Percentiles rank a stretch among this genome's conserved stretches.
Conservation (phyloP, 2,329 filamentous ascomycete genomes). For the Aspergillus fumigatiaffinis region DNA sequence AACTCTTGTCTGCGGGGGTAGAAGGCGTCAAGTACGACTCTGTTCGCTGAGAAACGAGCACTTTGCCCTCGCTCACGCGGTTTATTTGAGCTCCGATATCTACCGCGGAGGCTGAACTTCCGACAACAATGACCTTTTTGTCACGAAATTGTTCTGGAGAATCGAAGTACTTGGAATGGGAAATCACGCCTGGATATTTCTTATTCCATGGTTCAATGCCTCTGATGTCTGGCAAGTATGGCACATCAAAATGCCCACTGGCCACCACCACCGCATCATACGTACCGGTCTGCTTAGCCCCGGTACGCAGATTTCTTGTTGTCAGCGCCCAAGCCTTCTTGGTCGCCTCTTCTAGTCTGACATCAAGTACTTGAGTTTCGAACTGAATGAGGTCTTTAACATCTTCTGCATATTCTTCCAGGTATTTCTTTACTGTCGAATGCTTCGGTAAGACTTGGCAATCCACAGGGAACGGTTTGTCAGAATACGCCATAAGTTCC, state of each 20-base stretch:
- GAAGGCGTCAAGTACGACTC: constrained; percentile 44
- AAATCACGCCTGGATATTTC: constrained; percentile 57
- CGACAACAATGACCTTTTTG: constrained; percentile 78
- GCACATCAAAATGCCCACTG: constrained; percentile 69
- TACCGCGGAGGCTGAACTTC: constrained; percentile 77
- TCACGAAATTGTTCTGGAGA: constrained; percentile 57
- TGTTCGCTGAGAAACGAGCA: constrained; percentile 61
- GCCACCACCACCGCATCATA: constrained; percentile 76
- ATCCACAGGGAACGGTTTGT: constrained; percentile 60
- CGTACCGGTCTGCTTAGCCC: constrained; percentile 37
- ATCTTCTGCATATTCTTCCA: constrained; percentile 67
- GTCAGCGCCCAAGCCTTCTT: constrained; percentile 58
- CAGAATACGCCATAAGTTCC: constrained; percentile 74
- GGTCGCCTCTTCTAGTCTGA: constrained; percentile 42
- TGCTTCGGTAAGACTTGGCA: constrained; percentile 72
- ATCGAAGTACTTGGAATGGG: constrained; percentile 78
- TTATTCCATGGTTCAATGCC: constrained; percentile 59
- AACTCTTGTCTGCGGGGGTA: constrained; percentile 51
- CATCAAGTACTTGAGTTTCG: constrained; percentile 63
- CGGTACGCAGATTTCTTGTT: constrained; percentile 49
- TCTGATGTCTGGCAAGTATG: constrained; percentile 61
- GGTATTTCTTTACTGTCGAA: constrained; percentile 66
- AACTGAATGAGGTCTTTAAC: constrained; percentile 66
- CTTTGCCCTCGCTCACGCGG: constrained; percentile 52
- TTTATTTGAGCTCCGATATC: constrained; percentile 79